Evolutionary conservation across 768 basidiomycete species (phyloP).

Genomic region (Suillus weaverae): DNA sequence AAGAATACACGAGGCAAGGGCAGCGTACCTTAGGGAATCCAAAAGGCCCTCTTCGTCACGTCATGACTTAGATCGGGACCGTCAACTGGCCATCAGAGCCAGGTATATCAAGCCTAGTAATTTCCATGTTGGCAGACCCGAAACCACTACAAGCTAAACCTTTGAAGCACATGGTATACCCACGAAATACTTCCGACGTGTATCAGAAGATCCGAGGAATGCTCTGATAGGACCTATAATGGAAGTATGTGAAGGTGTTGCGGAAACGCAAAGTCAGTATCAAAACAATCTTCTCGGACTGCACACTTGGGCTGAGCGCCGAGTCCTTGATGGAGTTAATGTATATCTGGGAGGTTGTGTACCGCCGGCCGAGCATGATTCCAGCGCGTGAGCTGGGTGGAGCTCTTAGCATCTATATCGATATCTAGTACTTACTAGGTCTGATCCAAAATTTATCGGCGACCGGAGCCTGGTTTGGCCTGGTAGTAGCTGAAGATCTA

Average conservation of each 20-base stretch:
- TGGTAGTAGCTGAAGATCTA: neutral
- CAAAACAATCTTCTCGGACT: conserved; percentile 1
- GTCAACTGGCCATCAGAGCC: neutral
- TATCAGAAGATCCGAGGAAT: neutral
- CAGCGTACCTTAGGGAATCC: neutral
- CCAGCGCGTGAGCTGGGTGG: neutral
- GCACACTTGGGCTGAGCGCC: neutral
- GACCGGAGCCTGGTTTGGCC: neutral
- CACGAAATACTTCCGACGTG: neutral
- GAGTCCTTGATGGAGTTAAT: neutral
- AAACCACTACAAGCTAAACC: neutral
- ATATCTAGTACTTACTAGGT: neutral
- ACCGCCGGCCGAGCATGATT: neutral
- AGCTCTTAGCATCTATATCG: neutral
- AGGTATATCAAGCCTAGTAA: neutral
- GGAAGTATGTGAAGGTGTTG: neutral
- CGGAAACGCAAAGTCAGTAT: neutral
- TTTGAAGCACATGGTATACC: neutral
- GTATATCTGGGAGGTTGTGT: neutral
- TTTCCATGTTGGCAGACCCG: neutral
- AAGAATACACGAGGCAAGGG: neutral
- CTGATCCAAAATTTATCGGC: neutral
- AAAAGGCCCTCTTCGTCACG: neutral
- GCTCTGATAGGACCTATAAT: neutral
- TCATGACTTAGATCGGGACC: neutral